These are phyloP conservation scores for Chalara sp. DNA, from an alignment of 2,329 filamentous ascomycete species.

Conservation along the genomic window DNA sequence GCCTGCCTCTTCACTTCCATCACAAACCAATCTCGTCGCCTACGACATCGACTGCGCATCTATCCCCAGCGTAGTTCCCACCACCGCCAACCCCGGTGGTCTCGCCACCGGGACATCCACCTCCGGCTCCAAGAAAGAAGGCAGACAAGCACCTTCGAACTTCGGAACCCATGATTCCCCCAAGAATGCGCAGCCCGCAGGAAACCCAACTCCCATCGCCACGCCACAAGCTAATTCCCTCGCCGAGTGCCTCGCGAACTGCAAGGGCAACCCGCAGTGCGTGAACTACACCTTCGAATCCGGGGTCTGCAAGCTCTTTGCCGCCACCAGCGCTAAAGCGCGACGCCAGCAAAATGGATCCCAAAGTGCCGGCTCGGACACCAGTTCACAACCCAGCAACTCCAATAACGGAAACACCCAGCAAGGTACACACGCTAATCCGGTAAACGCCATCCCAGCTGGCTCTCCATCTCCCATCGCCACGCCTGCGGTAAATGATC, in stretches of 20 bases:
- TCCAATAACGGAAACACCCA: no score
- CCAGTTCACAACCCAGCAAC: no score
- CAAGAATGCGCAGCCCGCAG: background rate
- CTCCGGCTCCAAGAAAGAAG: background rate
- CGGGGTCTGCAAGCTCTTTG: no score
- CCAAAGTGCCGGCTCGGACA: no score
- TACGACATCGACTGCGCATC: slow-evolving; percentile 14
- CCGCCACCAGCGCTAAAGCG: no score
- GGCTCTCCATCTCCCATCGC: no score
- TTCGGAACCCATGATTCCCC: slow-evolving; percentile 1
- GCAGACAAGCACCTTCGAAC: background rate
- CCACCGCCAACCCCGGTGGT: slow-evolving; percentile 9
- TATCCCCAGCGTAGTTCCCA: slow-evolving; percentile 11
- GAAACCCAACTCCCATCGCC: background rate
- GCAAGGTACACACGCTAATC: no score
- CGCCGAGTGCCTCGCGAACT: background rate
- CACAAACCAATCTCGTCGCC: slow-evolving; percentile 12
- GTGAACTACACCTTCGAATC: background rate
- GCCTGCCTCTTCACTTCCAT: slow-evolving; percentile 13
- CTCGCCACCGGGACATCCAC: background rate
- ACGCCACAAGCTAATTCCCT: background rate
- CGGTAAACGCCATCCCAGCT: no score
- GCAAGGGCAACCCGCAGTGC: background rate
- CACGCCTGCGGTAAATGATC: no score
- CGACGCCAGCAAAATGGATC: no score